Conservation (phyloP, 306 rosid species). For the Dalbergia cultrata region DNA sequence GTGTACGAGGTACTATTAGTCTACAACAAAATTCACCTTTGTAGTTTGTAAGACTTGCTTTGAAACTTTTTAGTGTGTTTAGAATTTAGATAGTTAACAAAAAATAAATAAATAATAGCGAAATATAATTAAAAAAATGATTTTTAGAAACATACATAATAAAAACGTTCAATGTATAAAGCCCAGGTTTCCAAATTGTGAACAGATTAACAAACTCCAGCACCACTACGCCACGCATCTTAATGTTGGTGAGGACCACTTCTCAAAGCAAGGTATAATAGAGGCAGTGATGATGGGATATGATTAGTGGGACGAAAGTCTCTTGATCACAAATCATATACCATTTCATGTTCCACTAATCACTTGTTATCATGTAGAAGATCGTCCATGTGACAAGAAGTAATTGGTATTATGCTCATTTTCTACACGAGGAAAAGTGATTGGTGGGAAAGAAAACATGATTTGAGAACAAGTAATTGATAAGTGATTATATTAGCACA, state of each 20-base stretch:
- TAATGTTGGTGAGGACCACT: conserved; percentile 21
- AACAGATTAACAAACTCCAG: background rate
- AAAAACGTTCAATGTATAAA: background rate
- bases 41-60: background rate
- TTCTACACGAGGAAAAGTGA: too few species aligned
- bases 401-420: too few species aligned
- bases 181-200: too few species aligned
- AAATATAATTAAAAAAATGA: background rate
- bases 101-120: background rate
- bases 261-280: background rate
- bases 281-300: conserved; percentile 38
- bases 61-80: background rate
- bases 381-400: too few species aligned
- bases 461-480: too few species aligned
- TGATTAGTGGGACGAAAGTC: background rate
- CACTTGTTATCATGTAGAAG: too few species aligned
- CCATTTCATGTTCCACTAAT: too few species aligned
- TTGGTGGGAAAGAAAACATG: too few species aligned
- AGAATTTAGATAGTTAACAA: background rate
- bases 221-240: background rate
- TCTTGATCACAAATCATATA: too few species aligned
- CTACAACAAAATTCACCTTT: background rate
- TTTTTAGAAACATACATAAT: background rate
- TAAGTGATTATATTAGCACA: background rate
- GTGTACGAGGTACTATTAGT: background rate